Base-by-base conservation (phyloP, 768 basidiomycete species). In the Neoboletus magnificus region DNA sequence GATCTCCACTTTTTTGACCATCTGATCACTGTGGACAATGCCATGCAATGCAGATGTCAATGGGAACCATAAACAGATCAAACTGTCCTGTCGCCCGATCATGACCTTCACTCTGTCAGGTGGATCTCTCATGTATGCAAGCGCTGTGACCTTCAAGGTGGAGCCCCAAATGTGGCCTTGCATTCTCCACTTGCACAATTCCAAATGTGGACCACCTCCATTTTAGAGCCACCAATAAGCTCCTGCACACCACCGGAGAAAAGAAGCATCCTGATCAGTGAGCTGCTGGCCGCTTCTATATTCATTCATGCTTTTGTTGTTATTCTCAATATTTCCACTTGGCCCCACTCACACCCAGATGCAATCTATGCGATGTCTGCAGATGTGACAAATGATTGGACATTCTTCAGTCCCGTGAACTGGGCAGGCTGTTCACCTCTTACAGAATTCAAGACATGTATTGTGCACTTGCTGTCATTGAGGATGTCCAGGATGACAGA, bases 21-120 rank as follows among this genome's bases (percentile, higher is more conserved):
- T 33, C 50, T 63, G 58, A 22, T 55, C 54, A 6, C 30, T 23
- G 6, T 29, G n/a, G 6, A 50, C 22, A 6, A 61, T 5, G 25
- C 48, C 52, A 15, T 67, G 60, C 9, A 56, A 61, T 9, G 50
- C 30, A 7, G 62, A 56, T 13, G 54, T 55, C 30, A 53, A 53
- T 1, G 65, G 59, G 22, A 5, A 56, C 64, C 66, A 68, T 11
- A 64, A 2, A 23, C 35, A 33, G 48, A 60, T 15, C 32, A 56
- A 63, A n/a, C 60, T 58, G 37, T 67, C 66, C 37, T 61, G 53
- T 27, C 61, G 55, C 5, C 63, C 65, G 41, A 64, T 54, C n/a
- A 52, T 55, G 10, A 66, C 27, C 30, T 35, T 45, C 18, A 33
- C 27, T 6, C 20, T 10, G 15, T 9, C 16, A 18, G 37, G n/a